These are phyloP conservation scores for Botrytis galanthina DNA, from an alignment of 2,329 filamentous ascomycete genomes.

Conservation along the genomic window DNA sequence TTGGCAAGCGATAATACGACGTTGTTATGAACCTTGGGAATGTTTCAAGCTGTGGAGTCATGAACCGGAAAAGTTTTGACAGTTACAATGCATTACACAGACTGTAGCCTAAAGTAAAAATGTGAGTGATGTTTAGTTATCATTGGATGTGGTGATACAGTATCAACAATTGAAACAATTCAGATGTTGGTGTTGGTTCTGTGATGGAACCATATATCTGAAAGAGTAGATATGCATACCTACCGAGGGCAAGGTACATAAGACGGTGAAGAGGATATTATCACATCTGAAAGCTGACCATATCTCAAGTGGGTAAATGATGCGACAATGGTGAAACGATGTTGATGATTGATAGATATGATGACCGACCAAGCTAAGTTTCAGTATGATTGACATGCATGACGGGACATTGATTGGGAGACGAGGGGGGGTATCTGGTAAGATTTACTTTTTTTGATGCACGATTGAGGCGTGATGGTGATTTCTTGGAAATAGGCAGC, in stretches of 20 bases:
- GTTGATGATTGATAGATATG: not conserved
- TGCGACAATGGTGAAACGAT: not conserved
- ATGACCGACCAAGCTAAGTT: not conserved
- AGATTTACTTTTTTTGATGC: not conserved
- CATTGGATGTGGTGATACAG: not conserved
- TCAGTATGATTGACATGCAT: not conserved
- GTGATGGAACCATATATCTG: not conserved
- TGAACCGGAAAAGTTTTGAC: not conserved
- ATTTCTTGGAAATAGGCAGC: constrained; percentile 6
- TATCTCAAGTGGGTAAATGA: not conserved
- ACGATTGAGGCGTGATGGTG: not conserved
- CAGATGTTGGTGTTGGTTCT: not conserved
- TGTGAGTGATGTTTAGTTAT: not conserved
- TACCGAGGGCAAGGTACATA: not conserved
- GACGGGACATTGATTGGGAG: not conserved
- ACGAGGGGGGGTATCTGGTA: not conserved
- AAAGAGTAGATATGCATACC: not conserved
- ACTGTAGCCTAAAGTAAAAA: not conserved
- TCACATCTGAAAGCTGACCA: not conserved
- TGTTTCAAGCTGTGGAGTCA: not conserved
- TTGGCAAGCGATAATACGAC: not conserved
- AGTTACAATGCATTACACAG: not conserved
- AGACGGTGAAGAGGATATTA: not conserved
- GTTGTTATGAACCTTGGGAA: not conserved
- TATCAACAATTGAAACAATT: not conserved